Evolutionary conservation across 2,329 filamentous ascomycete genomes (phyloP).

Genomic region (Aphanoascus verrucosus): DNA sequence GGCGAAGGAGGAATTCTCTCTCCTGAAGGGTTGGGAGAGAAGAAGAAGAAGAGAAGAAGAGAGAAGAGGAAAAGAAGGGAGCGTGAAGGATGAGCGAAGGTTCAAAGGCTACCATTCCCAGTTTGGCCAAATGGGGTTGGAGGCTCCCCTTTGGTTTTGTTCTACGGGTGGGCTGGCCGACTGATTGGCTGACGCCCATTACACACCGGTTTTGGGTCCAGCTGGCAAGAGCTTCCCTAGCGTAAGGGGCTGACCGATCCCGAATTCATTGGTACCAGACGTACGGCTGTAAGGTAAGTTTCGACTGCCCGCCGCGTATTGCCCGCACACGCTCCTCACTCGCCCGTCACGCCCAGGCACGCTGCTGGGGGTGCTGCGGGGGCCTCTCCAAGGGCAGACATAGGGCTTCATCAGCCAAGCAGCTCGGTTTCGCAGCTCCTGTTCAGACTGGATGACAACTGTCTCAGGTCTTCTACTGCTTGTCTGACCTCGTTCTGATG

Average conservation of each 20-base stretch:
- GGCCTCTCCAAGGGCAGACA: too few relatives aligned
- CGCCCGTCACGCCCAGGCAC: neutral
- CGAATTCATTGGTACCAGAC: neutral
- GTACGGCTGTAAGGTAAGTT: neutral
- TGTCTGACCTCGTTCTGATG: neutral
- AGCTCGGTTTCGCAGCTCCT: neutral
- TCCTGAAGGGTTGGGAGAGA: slow-evolving; percentile 16
- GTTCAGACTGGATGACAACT: slow-evolving; percentile 6
- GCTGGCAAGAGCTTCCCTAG: neutral
- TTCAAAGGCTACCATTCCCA: slow-evolving; percentile 23
- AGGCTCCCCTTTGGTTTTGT: slow-evolving; percentile 14
- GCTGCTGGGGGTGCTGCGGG: neutral
- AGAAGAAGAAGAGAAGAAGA: slow-evolving; percentile 18
- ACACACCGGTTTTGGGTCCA: slow-evolving; percentile 10
- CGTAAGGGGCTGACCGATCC: neutral
- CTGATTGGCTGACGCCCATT: slow-evolving; percentile 15
- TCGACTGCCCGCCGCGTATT: neutral
- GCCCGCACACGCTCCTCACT: neutral
- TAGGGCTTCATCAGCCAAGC: neutral
- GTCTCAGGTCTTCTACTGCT: neutral
- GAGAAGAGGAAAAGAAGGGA: slow-evolving; percentile 19
- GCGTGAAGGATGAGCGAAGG: slow-evolving; percentile 23
- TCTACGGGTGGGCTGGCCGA: slow-evolving; percentile 7
- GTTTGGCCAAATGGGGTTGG: slow-evolving; percentile 27
- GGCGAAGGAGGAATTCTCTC: slow-evolving; percentile 11